phyloP scores from a whole-genome alignment of 768 basidiomycete species.

The Lactifluus rugatus region DNA sequence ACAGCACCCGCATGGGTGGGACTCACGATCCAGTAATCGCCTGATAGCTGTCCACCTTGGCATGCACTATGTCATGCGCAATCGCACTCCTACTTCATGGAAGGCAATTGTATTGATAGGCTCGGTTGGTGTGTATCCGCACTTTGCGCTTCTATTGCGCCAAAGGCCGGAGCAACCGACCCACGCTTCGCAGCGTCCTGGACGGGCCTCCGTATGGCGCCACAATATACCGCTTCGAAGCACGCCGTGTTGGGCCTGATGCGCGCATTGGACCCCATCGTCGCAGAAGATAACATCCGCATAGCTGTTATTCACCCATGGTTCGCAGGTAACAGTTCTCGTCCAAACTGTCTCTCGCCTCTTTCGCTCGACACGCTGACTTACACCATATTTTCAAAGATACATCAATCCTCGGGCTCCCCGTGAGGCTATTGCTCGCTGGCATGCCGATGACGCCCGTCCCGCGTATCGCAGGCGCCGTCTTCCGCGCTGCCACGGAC shows the following conservation, averaged over 20 bases:
- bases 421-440: slow-evolving; percentile 19
- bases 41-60: slow-evolving; percentile 26
- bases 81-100: slow-evolving; percentile 12
- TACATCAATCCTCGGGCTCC: slow-evolving; percentile 21
- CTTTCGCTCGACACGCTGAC: neutral
- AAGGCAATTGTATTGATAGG: slow-evolving; percentile 28
- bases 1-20: too few relatives aligned
- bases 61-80: slow-evolving; percentile 25
- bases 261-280: slow-evolving; percentile 19
- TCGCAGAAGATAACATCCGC: slow-evolving; percentile 19
- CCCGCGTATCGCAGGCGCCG: slow-evolving; percentile 25
- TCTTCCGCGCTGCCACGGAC: slow-evolving; percentile 26
- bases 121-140: slow-evolving; percentile 25
- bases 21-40: neutral
- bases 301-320: slow-evolving; percentile 26
- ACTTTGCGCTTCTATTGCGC: neutral
- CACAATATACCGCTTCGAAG: slow-evolving; percentile 26
- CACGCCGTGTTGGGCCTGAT: slow-evolving; percentile 28
- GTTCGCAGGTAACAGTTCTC: slow-evolving; percentile 23
- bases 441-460: slow-evolving; percentile 27
- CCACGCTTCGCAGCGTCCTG: slow-evolving; percentile 21
- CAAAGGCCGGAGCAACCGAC: neutral
- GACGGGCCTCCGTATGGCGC: slow-evolving; percentile 18
- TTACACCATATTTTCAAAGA: slow-evolving; percentile 2
- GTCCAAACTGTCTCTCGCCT: too few relatives aligned